phyloP scores from a whole-genome alignment of 306 rosid species.

The Clitoria ternatea region DNA sequence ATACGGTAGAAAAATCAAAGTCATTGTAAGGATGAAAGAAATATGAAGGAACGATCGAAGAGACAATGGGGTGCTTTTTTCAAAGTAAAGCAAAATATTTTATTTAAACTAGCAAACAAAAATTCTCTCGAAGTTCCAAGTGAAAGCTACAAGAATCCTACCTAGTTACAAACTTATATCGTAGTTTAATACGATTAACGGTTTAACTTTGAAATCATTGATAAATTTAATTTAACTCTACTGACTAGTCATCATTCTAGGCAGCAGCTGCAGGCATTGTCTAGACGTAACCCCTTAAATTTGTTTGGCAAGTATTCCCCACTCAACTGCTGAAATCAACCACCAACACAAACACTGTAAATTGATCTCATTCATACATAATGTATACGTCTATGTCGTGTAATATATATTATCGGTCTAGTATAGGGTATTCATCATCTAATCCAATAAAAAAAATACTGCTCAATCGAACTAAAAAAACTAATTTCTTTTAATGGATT shows the following conservation, averaged over 20 bases:
- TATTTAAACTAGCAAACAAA: conserved; percentile 44
- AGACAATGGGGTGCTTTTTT: conserved; percentile 22
- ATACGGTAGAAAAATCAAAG: conserved; percentile 23
- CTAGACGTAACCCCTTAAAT: not conserved
- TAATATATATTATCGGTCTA: too few species aligned
- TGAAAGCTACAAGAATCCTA: conserved; percentile 42
- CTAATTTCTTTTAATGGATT: too few species aligned
- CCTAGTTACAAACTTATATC: conserved; percentile 41
- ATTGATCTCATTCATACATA: too few species aligned
- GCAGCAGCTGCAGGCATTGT: not conserved
- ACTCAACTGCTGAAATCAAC: not conserved
- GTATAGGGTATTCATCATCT: too few species aligned
- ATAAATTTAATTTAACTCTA: conserved; percentile 12
- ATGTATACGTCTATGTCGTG: too few species aligned
- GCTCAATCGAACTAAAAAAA: too few species aligned
- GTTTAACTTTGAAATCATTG: conserved; percentile 17
- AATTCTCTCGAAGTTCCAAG: conserved; percentile 47
- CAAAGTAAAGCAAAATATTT: conserved; percentile 8
- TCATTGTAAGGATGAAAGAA: conserved; percentile 17
- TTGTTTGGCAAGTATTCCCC: not conserved
- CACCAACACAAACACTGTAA: not conserved
- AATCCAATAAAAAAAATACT: too few species aligned
- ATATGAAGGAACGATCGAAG: not conserved
- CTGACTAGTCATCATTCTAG: conserved; percentile 5
- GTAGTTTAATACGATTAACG: conserved; percentile 26